Evolutionary conservation across 352 stramenopile genomes (phyloP).

Genomic region (Phytophthora cryptogea): DNA sequence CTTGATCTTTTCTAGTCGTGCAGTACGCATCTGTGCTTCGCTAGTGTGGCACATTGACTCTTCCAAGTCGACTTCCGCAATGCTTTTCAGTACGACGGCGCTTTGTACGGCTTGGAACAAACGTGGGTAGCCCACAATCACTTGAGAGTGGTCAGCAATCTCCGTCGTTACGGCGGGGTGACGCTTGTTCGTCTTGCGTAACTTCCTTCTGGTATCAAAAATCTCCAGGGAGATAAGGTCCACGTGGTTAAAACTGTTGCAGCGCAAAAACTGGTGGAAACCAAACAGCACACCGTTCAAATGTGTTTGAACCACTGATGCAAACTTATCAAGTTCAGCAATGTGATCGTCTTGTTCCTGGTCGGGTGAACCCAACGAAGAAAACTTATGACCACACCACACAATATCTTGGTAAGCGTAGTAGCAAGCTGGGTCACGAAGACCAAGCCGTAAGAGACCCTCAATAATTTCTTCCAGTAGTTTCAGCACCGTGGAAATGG

Average conservation of each 20-base stretch:
- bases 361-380: conserved; percentile 9
- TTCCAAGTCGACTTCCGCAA: conserved; percentile 64
- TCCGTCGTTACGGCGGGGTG: conserved; percentile 24
- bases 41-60: conserved; percentile 61
- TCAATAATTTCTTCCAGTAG: conserved; percentile 63
- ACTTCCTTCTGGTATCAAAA: conserved; percentile 73
- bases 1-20: conserved; percentile 57
- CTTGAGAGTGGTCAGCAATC: conserved; percentile 50
- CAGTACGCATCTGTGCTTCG: conserved; percentile 52
- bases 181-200: conserved; percentile 42
- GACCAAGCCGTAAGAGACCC: conserved; percentile 49
- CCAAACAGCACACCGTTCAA: conserved; percentile 69
- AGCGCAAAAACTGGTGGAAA: conserved; percentile 80
- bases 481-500: conserved; percentile 43
- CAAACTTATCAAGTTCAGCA: conserved; percentile 54
- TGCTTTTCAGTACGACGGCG: conserved; percentile 56
- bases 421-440: conserved; percentile 68
- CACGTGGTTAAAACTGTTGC: conserved; percentile 80
- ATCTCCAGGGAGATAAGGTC: conserved; percentile 75
- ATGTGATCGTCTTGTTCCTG: conserved; percentile 10
- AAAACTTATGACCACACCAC: conserved; percentile 80
- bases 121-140: conserved; percentile 51
- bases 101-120: conserved; percentile 66
- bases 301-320: conserved; percentile 60
- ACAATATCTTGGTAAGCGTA: conserved; percentile 85